Conservation (phyloP, 306 rosid species). For the Lithocarpus polystachyus region DNA sequence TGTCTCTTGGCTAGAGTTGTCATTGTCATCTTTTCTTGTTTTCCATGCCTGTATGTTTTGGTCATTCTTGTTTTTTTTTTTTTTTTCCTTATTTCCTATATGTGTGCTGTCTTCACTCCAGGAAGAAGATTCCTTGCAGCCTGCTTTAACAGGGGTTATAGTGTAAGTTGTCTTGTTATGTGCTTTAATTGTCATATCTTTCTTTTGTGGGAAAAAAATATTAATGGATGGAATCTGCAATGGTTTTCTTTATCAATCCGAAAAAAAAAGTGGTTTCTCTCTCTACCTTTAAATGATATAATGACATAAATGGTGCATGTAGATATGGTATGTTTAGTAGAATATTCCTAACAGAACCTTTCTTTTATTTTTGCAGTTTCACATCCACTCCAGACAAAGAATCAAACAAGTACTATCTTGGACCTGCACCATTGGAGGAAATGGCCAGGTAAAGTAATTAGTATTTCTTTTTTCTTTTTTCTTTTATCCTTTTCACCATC, state of each 20-base stretch:
- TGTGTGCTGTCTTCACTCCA: slow-evolving; percentile 19
- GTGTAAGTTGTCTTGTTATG: slow-evolving; percentile 50
- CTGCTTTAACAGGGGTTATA: slow-evolving; percentile 65
- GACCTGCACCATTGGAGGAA: slow-evolving; percentile 87
- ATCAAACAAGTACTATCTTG: slow-evolving; percentile 82
- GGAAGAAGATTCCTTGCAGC: slow-evolving; percentile 59
- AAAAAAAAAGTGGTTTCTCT: not conserved
- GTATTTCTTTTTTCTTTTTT: not conserved
- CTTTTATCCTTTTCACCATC: not conserved
- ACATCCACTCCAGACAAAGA: slow-evolving; percentile 84
- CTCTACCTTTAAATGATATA: slow-evolving; percentile 4
- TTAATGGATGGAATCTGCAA: not conserved
- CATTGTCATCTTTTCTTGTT: not conserved
- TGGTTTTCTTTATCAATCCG: not conserved
- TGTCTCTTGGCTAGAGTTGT: not conserved
- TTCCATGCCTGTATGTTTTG: not conserved
- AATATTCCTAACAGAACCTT: slow-evolving; percentile 14
- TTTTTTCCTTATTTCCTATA: not conserved
- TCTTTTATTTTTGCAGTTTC: slow-evolving; percentile 51
- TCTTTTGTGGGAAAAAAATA: not conserved
- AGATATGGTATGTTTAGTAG: not conserved
- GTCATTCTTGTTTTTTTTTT: too few species aligned
- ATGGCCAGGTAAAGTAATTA: slow-evolving; percentile 72
- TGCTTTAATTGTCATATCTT: not conserved
- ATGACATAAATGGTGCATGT: too few species aligned